phyloP scores from a whole-genome alignment of 225 moss, liverwort and hornwort genomes.

The Neckera pumila region DNA sequence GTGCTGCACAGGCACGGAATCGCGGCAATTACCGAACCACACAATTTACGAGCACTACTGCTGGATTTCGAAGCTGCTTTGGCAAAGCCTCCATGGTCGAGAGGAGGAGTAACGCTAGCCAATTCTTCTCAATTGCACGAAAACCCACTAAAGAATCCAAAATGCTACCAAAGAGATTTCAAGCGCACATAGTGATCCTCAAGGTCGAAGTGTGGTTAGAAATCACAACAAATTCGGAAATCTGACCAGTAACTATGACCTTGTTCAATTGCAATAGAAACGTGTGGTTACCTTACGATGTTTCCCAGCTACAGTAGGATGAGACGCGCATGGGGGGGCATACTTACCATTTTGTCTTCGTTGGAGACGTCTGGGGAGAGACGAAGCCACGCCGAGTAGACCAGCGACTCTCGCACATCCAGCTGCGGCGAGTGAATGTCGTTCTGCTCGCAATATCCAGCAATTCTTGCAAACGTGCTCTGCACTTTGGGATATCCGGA shows the following conservation, averaged over 20 bases:
- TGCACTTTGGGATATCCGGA: slow-evolving; percentile 36
- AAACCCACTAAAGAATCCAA: neutral
- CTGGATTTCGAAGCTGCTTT: too few relatives aligned
- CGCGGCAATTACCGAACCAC: neutral
- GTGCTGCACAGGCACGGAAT: slow-evolving; percentile 2
- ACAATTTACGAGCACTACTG: too few relatives aligned
- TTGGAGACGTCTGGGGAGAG: slow-evolving; percentile 25
- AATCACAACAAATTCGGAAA: neutral
- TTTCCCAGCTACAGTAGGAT: neutral
- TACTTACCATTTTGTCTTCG: slow-evolving; percentile 19
- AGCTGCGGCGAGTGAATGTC: slow-evolving; percentile 48
- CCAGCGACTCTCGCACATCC: slow-evolving; percentile 29
- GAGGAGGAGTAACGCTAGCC: neutral
- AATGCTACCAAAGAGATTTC: neutral
- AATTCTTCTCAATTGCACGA: neutral
- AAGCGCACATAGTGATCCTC: neutral
- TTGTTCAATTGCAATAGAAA: neutral
- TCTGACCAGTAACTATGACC: too few relatives aligned
- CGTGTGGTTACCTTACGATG: too few relatives aligned
- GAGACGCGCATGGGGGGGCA: neutral
- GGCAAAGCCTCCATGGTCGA: neutral
- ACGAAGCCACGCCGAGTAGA: slow-evolving; percentile 52
- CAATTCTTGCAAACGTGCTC: slow-evolving; percentile 27
- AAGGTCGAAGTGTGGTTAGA: too few relatives aligned
- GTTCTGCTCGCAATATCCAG: slow-evolving; percentile 51